Conservation (phyloP, 2,329 filamentous ascomycete species). For the Penicillium aurantiogriseum region DNA sequence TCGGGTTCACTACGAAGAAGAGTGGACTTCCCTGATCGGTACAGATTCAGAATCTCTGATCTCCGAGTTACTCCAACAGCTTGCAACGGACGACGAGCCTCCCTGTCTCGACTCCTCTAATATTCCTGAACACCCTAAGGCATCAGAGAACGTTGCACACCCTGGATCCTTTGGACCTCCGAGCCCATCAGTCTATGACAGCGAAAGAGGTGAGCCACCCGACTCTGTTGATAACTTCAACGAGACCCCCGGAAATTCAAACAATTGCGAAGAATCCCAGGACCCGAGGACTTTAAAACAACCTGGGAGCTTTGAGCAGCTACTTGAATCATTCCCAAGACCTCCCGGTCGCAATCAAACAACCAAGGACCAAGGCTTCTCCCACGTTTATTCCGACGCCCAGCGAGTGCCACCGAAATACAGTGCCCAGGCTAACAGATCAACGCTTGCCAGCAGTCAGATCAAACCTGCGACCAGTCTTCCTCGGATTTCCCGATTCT, state of each 20-base stretch:
- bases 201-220: slow-evolving; percentile 4
- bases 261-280: not conserved
- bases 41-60: not conserved
- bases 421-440: slow-evolving; percentile 1
- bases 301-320: not conserved
- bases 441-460: not conserved
- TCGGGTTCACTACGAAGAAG: not conserved
- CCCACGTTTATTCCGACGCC: not conserved
- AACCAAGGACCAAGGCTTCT: no score
- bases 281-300: not conserved
- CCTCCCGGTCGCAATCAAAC: not conserved
- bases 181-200: not conserved
- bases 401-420: not conserved
- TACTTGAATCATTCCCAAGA: slow-evolving; percentile 2
- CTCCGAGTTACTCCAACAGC: not conserved
- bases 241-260: not conserved
- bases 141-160: not conserved
- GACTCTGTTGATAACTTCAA: not conserved
- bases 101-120: not conserved
- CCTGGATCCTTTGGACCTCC: not conserved
- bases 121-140: not conserved
- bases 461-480: not conserved
- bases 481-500: not conserved
- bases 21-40: not conserved
- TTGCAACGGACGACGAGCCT: not conserved